Evolutionary conservation across 2,329 filamentous ascomycete genomes (phyloP).

Genomic region (Helminthosporium solani): DNA sequence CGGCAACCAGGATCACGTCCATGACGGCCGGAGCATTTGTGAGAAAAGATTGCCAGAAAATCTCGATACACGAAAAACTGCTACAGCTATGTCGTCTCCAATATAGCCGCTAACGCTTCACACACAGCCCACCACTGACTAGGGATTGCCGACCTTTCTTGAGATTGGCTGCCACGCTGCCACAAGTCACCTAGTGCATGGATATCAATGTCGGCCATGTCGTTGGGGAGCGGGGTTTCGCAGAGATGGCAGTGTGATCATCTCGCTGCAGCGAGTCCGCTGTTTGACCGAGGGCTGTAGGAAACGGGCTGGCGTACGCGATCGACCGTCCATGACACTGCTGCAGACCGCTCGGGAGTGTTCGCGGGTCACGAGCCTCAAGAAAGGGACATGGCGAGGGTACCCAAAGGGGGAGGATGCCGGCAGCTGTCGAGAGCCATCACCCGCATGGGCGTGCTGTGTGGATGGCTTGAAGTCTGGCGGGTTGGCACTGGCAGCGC

Average conservation of each 20-base stretch:
- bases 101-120: constrained; percentile 11
- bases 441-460: too few species aligned
- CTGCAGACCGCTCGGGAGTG: neutral
- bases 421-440: constrained; percentile 21
- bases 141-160: neutral
- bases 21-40: constrained; percentile 40
- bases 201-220: constrained; percentile 22
- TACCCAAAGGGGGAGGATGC: constrained; percentile 8
- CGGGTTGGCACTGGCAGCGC: constrained; percentile 16
- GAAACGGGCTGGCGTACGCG: constrained; percentile 5
- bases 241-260: constrained; percentile 16
- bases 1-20: constrained; percentile 35
- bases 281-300: constrained; percentile 20
- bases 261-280: constrained; percentile 28
- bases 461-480: too few species aligned
- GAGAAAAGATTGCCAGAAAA: constrained; percentile 20
- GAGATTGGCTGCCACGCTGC: constrained; percentile 33
- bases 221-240: too few species aligned
- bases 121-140: constrained; percentile 2
- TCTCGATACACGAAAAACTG: constrained; percentile 9
- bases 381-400: too few species aligned
- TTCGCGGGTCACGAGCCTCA: neutral
- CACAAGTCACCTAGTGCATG: constrained; percentile 18
- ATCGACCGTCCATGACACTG: constrained; percentile 1
- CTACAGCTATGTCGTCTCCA: constrained; percentile 8